Percentiles rank a stretch among this genome's conserved stretches.
Evolutionary conservation across 1,284 basidiomycete genomes (phyloP).

Genomic region (Quambalaria eucalypti): DNA sequence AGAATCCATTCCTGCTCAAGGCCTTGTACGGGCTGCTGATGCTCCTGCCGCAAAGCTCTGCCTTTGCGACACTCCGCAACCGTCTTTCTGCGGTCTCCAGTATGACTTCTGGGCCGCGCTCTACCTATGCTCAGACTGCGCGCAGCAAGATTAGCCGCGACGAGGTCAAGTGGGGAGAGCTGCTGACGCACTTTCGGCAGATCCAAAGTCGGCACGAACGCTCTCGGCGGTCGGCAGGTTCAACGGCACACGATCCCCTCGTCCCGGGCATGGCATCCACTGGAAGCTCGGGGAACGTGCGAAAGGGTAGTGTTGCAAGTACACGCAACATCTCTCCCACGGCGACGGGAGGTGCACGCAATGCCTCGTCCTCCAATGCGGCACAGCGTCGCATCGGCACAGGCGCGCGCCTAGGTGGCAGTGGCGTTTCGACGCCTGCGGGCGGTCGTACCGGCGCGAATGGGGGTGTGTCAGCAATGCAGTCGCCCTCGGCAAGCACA

Average conservation of each 20-base stretch:
- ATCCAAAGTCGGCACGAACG: conserved; percentile 40
- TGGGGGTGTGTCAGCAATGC: background rate
- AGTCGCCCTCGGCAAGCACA: too few relatives aligned
- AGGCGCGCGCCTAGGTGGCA: background rate
- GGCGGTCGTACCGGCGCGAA: background rate
- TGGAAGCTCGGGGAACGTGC: background rate
- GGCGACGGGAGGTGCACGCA: background rate
- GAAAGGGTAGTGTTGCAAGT: background rate
- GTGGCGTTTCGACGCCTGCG: background rate
- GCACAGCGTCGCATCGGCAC: too few relatives aligned
- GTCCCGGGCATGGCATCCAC: conserved; percentile 6
- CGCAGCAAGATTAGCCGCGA: conserved; percentile 14
- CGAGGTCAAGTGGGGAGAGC: conserved; percentile 40
- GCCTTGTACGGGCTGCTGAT: conserved; percentile 94
- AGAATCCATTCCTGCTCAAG: conserved; percentile 92
- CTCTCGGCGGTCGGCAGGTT: conserved; percentile 12
- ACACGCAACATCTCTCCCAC: background rate
- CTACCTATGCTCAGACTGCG: conserved; percentile 7
- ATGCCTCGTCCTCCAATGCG: too few relatives aligned
- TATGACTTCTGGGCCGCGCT: conserved; percentile 73
- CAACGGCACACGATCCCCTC: background rate
- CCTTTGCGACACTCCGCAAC: conserved; percentile 89
- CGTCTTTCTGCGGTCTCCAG: conserved; percentile 89
- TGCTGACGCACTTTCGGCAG: conserved; percentile 39
- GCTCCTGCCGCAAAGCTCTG: conserved; percentile 91